A percentile compares a stretch with the other conserved stretches of the same genome.
Conservation (phyloP, 1,139 yeast genomes). For the Debaryomyces psychrophilus region DNA sequence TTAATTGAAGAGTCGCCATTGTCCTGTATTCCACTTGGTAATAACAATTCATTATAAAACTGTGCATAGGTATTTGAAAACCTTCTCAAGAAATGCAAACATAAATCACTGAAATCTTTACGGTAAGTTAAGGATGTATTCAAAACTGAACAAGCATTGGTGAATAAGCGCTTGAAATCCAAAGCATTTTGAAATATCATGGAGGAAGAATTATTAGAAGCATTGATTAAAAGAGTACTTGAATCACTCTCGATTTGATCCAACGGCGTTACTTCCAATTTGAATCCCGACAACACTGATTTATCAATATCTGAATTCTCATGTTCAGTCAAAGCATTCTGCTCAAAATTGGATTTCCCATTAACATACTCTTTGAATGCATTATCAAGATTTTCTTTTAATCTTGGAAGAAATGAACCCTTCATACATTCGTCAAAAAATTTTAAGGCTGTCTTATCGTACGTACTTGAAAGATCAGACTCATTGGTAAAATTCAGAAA, state of each 20-base stretch:
- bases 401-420: constrained; percentile 62
- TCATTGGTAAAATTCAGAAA: constrained; percentile 23
- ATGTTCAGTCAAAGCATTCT: neutral
- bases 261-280: constrained; percentile 17
- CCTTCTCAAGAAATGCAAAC: constrained; percentile 38
- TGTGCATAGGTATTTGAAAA: constrained; percentile 35
- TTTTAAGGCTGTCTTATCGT: constrained; percentile 33
- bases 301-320: constrained; percentile 3
- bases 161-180: constrained; percentile 56
- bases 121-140: constrained; percentile 66
- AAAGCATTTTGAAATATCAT: constrained; percentile 52
- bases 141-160: constrained; percentile 54
- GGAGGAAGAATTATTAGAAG: constrained; percentile 13
- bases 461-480: constrained; percentile 12
- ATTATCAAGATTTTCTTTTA: constrained; percentile 56
- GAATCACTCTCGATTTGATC: constrained; percentile 9
- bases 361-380: constrained; percentile 38
- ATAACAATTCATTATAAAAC: constrained; percentile 35
- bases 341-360: constrained; percentile 16
- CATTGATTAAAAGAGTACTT: neutral
- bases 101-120: constrained; percentile 51
- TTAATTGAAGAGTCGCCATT: constrained; percentile 3
- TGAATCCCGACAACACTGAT: constrained; percentile 20
- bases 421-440: constrained; percentile 72
- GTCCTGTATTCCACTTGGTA: constrained; percentile 3